These are phyloP conservation scores for Rhizopus stolonifer DNA, from an alignment of 371 early-diverging fungal species.

Conservation along the genomic window DNA sequence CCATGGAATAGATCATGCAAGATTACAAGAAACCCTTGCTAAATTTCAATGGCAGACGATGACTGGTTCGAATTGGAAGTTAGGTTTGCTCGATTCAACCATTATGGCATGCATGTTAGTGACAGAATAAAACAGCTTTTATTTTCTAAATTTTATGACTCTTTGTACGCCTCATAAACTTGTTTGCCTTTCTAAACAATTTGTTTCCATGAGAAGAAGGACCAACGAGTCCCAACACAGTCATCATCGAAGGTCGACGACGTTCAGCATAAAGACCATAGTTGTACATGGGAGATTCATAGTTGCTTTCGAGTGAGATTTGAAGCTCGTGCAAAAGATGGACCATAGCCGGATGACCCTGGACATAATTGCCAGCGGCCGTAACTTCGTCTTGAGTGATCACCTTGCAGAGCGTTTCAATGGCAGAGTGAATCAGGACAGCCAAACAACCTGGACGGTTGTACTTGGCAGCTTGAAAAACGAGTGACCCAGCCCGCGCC, in stretches of 20 bases:
- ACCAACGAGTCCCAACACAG: slow-evolving; percentile 11
- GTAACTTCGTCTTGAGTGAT: neutral
- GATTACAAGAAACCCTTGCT: neutral
- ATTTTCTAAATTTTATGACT: slow-evolving; percentile 1
- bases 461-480: slow-evolving; percentile 28
- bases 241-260: slow-evolving; percentile 4
- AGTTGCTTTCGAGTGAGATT: slow-evolving; percentile 9
- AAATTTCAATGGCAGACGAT: neutral
- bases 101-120: neutral
- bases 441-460: slow-evolving; percentile 17
- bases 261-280: no score
- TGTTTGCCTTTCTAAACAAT: slow-evolving; percentile 14
- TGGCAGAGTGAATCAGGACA: slow-evolving; percentile 12
- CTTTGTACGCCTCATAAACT: slow-evolving; percentile 16
- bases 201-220: neutral
- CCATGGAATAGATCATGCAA: neutral
- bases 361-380: slow-evolving; percentile 2
- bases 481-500: slow-evolving; percentile 13
- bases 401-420: slow-evolving; percentile 3
- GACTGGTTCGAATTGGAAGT: neutral
- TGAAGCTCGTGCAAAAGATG: slow-evolving; percentile 17
- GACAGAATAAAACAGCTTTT: neutral
- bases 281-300: no score
- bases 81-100: neutral
- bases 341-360: slow-evolving; percentile 6